Evolutionary conservation across 2,329 filamentous ascomycete species (phyloP).

Genomic region (Colletotrichum abscissum): DNA sequence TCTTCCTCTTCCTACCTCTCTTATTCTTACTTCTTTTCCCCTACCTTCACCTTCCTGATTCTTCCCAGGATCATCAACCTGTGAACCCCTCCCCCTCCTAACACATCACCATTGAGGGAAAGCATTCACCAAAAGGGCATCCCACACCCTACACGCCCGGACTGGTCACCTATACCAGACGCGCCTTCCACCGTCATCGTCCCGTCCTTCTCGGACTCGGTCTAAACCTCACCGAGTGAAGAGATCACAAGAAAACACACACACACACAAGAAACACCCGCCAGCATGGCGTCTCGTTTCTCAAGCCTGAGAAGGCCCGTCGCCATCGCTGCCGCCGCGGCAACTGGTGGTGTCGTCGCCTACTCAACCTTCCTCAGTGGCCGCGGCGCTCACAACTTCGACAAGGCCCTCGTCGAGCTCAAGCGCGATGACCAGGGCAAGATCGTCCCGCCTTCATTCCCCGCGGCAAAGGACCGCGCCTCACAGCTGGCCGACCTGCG

Average conservation of each 20-base stretch:
- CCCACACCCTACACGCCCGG: neutral
- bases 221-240: conserved; percentile 1
- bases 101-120: neutral
- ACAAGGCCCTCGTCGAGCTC: conserved; percentile 46
- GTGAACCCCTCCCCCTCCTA: neutral
- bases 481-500: conserved; percentile 55
- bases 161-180: neutral
- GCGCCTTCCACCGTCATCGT: neutral
- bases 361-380: conserved; percentile 42
- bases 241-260: neutral
- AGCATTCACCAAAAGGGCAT: neutral
- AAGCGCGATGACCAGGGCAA: conserved; percentile 49
- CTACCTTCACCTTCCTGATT: neutral
- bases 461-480: conserved; percentile 46
- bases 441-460: conserved; percentile 52
- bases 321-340: conserved; percentile 42
- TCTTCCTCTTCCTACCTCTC: neutral
- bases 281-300: conserved; percentile 49
- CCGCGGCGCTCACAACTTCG: conserved; percentile 44
- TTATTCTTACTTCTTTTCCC: neutral
- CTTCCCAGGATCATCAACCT: neutral
- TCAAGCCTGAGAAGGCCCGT: conserved; percentile 48
- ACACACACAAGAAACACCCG: neutral
- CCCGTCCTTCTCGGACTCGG: conserved; percentile 11
- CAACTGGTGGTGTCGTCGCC: conserved; percentile 43